Conservation (phyloP, 2,329 filamentous ascomycete species). For the Nemania sp. region DNA sequence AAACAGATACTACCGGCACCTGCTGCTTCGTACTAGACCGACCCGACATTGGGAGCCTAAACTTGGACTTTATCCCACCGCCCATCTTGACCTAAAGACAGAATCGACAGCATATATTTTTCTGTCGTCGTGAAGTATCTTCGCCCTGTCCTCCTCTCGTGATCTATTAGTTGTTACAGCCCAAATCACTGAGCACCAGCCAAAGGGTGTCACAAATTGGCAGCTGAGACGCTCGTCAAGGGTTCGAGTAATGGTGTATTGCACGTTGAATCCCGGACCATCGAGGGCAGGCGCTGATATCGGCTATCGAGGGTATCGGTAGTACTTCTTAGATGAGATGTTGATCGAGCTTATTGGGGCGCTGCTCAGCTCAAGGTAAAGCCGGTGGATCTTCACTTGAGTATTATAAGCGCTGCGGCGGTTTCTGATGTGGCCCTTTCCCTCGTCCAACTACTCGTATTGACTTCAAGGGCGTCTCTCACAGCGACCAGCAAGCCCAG, state of each 20-base stretch:
- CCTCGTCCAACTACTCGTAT: neutral
- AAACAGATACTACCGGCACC: constrained; percentile 37
- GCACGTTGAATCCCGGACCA: neutral
- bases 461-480: neutral
- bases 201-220: neutral
- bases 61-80: constrained; percentile 46
- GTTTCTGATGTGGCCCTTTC: constrained; percentile 5
- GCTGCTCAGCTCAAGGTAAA: constrained; percentile 15
- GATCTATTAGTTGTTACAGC: constrained; percentile 3
- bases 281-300: constrained; percentile 5
- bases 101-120: constrained; percentile 7
- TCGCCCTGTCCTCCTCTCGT: constrained; percentile 4
- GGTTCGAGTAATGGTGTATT: constrained; percentile 5
- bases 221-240: neutral
- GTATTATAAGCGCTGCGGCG: constrained; percentile 7
- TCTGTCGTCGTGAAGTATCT: neutral
- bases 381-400: constrained; percentile 2
- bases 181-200: constrained; percentile 10
- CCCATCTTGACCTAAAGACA: constrained; percentile 42
- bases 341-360: constrained; percentile 18
- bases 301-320: constrained; percentile 14
- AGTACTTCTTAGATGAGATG: constrained; percentile 16
- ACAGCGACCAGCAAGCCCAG: neutral
- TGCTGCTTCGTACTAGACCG: constrained; percentile 50
- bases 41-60: constrained; percentile 54